Conservation (phyloP, 306 rosid species). For the Corylus americana region DNA sequence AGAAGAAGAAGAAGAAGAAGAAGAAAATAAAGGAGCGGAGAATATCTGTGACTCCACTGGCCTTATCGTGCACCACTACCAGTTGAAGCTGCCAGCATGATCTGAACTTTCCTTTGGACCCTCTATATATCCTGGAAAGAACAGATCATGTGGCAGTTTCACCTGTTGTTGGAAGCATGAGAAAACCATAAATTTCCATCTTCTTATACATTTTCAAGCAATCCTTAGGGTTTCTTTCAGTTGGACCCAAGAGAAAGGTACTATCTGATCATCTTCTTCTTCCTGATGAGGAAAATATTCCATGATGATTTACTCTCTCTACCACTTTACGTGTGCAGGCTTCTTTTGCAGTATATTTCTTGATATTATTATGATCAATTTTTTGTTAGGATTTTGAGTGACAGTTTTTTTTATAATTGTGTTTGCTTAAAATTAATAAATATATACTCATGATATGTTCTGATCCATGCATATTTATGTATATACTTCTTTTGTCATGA, state of each 20-base stretch:
- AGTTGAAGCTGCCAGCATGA: conserved; percentile 99
- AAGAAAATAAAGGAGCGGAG: neutral
- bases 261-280: neutral
- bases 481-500: neutral
- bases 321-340: neutral
- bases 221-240: conserved; percentile 18
- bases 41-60: too few species aligned
- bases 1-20: neutral
- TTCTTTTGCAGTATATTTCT: neutral
- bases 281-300: neutral
- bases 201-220: neutral
- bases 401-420: neutral
- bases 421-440: too few species aligned
- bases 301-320: neutral
- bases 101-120: conserved; percentile 47
- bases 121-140: conserved; percentile 19
- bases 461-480: neutral
- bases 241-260: conserved; percentile 8
- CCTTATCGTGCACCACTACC: conserved; percentile 49
- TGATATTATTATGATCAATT: neutral
- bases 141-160: conserved; percentile 81
- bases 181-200: conserved; percentile 9
- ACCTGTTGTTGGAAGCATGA: conserved; percentile 68
- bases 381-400: neutral
- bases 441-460: too few species aligned